These are phyloP conservation scores for Ceratopteris richardii DNA, from an alignment of 75 land plant species.

Conservation along the genomic window DNA sequence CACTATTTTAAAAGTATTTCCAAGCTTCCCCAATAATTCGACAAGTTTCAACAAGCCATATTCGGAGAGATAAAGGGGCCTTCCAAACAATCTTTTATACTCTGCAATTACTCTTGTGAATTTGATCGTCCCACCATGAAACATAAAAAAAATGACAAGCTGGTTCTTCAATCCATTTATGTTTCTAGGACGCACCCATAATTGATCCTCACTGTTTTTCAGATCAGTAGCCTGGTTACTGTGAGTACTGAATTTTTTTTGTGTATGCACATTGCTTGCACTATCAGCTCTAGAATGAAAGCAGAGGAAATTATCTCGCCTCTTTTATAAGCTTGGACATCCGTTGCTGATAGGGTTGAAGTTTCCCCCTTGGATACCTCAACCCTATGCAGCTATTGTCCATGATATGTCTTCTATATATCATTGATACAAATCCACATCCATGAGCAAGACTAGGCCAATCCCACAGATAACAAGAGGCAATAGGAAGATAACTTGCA, in stretches of 20 bases:
- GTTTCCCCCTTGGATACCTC: background rate
- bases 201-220: background rate
- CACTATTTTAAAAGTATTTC: constrained; percentile 43
- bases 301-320: too few species aligned
- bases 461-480: constrained; percentile 26
- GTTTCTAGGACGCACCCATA: constrained; percentile 76
- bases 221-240: background rate
- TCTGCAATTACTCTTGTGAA: constrained; percentile 60
- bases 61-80: constrained; percentile 65
- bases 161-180: constrained; percentile 67
- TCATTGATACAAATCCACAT: constrained; percentile 17
- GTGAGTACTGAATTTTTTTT: too few species aligned
- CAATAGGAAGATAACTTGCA: constrained; percentile 16
- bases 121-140: constrained; percentile 55
- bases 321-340: too few species aligned
- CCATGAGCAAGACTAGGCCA: constrained; percentile 28
- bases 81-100: constrained; percentile 58
- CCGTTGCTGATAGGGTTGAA: background rate
- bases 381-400: background rate
- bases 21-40: constrained; percentile 61
- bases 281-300: background rate
- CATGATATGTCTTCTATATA: background rate
- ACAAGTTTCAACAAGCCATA: constrained; percentile 70
- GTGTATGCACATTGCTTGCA: background rate
- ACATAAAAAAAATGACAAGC: constrained; percentile 56